phyloP scores from a whole-genome alignment of 31 red algal genomes.

The Odonthalia washingtoniensis region DNA sequence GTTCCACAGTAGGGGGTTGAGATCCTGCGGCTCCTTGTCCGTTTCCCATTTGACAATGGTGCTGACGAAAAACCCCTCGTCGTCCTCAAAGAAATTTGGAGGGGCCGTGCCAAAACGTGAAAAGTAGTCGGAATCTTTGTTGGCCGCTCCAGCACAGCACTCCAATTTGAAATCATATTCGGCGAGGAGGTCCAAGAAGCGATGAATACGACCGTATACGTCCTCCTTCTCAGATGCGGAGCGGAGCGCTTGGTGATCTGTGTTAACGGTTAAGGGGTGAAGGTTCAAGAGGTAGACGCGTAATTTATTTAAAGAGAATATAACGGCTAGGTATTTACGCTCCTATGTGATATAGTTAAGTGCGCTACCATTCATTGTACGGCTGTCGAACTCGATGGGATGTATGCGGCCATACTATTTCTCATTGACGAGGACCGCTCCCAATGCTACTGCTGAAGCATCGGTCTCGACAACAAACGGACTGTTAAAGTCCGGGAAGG shows the following conservation, averaged over 20 bases:
- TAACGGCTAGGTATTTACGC: neutral
- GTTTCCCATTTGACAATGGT: neutral
- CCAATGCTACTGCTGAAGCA: neutral
- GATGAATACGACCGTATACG: neutral
- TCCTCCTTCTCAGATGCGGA: slow-evolving; percentile 7
- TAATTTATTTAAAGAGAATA: neutral
- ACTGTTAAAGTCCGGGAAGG: slow-evolving; percentile 27
- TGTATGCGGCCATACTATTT: neutral
- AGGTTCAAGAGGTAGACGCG: neutral
- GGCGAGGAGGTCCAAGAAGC: neutral
- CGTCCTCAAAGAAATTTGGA: no score
- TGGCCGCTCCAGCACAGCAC: neutral
- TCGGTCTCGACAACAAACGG: slow-evolving; percentile 21
- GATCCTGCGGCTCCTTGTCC: neutral
- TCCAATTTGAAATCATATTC: neutral
- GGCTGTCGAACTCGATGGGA: neutral
- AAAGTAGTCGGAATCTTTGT: neutral
- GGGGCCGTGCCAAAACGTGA: no score
- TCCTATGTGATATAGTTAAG: neutral
- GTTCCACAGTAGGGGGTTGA: neutral
- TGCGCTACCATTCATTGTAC: neutral
- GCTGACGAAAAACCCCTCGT: no score
- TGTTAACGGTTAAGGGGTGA: neutral
- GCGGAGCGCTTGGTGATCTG: neutral
- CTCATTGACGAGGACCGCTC: neutral